phyloP scores from a whole-genome alignment of 371 early-diverging fungal species.

The Phascolomyces articulosus region DNA sequence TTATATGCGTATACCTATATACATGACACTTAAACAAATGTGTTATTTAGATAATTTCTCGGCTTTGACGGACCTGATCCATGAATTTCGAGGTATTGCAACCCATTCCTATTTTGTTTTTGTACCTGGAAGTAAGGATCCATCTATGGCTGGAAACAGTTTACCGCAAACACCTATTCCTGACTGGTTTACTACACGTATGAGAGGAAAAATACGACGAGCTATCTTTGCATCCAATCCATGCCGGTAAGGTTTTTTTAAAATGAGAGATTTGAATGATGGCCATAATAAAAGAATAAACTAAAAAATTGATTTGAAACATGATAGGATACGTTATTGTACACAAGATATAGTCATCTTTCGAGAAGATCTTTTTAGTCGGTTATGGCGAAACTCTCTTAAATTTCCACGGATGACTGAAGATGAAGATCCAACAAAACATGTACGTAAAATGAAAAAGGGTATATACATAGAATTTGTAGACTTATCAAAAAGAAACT shows the following conservation, averaged over 20 bases:
- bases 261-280: background rate
- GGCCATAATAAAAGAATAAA: no score
- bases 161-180: slow-evolving; percentile 83
- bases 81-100: slow-evolving; percentile 70
- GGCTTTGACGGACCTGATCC: slow-evolving; percentile 74
- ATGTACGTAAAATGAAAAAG: slow-evolving; percentile 44
- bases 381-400: slow-evolving; percentile 78
- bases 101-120: slow-evolving; percentile 78
- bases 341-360: slow-evolving; percentile 88
- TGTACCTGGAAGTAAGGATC: slow-evolving; percentile 90
- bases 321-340: slow-evolving; percentile 74
- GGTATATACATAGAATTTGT: background rate
- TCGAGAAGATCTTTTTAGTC: slow-evolving; percentile 80
- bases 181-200: slow-evolving; percentile 61
- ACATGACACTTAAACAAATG: background rate
- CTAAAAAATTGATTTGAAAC: background rate
- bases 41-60: slow-evolving; percentile 60
- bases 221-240: slow-evolving; percentile 81
- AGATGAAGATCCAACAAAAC: slow-evolving; percentile 60
- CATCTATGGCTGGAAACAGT: slow-evolving; percentile 66
- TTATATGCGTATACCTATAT: background rate
- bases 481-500: background rate
- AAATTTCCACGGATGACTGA: slow-evolving; percentile 51
- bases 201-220: slow-evolving; percentile 60
- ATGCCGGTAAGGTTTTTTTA: slow-evolving; percentile 59